These are phyloP conservation scores for Pyracantha coccinea DNA, from an alignment of 331 rosid species.

Conservation along the genomic window DNA sequence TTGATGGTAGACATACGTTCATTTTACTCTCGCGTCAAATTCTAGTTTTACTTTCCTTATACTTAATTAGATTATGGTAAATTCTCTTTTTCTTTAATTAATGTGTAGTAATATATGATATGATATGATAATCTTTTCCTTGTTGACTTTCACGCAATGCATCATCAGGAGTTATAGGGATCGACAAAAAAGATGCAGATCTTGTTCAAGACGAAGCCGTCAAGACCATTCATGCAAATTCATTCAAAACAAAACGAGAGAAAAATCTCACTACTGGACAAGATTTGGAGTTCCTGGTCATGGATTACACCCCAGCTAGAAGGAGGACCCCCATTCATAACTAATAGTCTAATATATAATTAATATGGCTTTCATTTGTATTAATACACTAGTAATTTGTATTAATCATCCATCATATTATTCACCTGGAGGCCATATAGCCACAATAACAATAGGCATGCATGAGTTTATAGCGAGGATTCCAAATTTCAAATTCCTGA, in stretches of 20 bases:
- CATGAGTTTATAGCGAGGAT: neutral
- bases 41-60: no score
- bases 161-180: neutral
- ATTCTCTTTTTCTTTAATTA: no score
- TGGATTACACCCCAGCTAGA: constrained; percentile 21
- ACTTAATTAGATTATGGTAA: no score
- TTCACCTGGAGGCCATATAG: no score
- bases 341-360: neutral
- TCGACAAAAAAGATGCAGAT: neutral
- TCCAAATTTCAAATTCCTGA: neutral
- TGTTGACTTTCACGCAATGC: no score
- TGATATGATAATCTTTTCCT: no score
- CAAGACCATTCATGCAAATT: neutral
- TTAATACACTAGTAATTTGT: no score
- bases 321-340: constrained; percentile 18
- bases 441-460: neutral
- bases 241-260: neutral
- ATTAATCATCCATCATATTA: no score
- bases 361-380: no score
- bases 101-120: neutral
- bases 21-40: no score
- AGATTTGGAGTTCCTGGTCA: neutral
- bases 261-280: neutral
- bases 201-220: neutral
- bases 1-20: no score